Evolutionary conservation across 257 asterid genomes (phyloP).

Genomic region (Solanum clarkiae): DNA sequence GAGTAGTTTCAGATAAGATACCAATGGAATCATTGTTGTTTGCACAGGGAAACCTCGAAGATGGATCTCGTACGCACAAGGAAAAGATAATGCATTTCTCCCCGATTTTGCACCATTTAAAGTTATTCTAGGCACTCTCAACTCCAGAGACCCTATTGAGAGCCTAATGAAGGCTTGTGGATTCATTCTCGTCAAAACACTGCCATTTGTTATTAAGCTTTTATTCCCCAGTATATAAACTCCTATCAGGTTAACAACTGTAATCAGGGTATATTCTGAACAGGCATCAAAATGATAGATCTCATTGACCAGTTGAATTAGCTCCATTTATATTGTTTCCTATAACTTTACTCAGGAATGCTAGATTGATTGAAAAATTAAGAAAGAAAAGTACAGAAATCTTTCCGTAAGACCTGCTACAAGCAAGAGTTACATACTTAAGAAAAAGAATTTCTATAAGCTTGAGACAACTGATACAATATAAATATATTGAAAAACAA

Average conservation of each 20-base stretch:
- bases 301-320: neutral
- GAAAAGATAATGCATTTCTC: slow-evolving; percentile 37
- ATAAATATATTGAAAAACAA: neutral
- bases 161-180: slow-evolving; percentile 83
- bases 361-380: neutral
- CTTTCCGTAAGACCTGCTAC: neutral
- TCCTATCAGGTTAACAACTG: neutral
- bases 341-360: neutral
- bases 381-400: neutral
- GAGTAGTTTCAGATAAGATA: slow-evolving; percentile 51
- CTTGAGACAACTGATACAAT: neutral
- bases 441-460: neutral
- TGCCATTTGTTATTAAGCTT: slow-evolving; percentile 28
- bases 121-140: slow-evolving; percentile 45
- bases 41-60: slow-evolving; percentile 92
- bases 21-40: slow-evolving; percentile 51
- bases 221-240: neutral
- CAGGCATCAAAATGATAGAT: neutral
- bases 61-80: slow-evolving; percentile 79
- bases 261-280: neutral
- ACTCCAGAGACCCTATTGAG: slow-evolving; percentile 72
- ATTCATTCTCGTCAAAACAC: slow-evolving; percentile 50
- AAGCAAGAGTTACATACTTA: neutral
- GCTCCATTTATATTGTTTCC: neutral
- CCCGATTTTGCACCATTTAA: slow-evolving; percentile 33